Conservation (phyloP, 495 filamentous ascomycete genomes). For the Penicillium cosmopolitanum region DNA sequence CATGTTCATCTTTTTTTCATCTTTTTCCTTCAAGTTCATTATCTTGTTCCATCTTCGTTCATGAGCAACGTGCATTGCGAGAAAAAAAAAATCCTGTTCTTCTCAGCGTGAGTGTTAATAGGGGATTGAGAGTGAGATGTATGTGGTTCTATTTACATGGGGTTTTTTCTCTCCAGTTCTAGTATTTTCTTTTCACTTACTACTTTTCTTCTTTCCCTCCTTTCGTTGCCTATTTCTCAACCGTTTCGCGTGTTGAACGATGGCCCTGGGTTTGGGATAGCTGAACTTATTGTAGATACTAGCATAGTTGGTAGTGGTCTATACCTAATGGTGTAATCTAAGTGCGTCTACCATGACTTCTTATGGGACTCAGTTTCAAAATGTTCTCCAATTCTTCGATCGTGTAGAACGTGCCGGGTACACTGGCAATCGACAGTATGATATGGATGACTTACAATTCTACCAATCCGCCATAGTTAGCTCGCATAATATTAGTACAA, state of each 20-base stretch:
- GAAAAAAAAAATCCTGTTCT: neutral
- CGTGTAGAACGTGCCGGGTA: too few species aligned
- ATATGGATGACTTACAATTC: too few species aligned
- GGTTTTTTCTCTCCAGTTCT: neutral
- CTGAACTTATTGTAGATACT: neutral
- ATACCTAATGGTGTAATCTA: neutral
- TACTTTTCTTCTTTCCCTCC: neutral
- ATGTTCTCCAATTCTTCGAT: too few species aligned
- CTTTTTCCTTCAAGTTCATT: neutral
- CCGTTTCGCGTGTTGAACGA: too few species aligned
- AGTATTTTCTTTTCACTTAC: neutral
- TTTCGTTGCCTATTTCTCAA: neutral
- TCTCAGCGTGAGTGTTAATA: neutral
- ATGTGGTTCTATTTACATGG: slow-evolving; percentile 1
- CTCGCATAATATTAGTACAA: too few species aligned
- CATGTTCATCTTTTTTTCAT: neutral
- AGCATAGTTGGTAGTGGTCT: neutral
- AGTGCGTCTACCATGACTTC: neutral
- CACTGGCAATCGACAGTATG: too few species aligned
- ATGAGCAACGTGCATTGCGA: slow-evolving; percentile 1
- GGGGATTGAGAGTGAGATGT: neutral
- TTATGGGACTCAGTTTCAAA: too few species aligned
- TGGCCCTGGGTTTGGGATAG: too few species aligned
- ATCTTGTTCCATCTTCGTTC: neutral
- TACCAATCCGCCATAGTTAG: too few species aligned